These are phyloP conservation scores for Lasiodiplodia gonubiensis DNA, from an alignment of 2,329 filamentous ascomycete genomes.

Conservation along the genomic window DNA sequence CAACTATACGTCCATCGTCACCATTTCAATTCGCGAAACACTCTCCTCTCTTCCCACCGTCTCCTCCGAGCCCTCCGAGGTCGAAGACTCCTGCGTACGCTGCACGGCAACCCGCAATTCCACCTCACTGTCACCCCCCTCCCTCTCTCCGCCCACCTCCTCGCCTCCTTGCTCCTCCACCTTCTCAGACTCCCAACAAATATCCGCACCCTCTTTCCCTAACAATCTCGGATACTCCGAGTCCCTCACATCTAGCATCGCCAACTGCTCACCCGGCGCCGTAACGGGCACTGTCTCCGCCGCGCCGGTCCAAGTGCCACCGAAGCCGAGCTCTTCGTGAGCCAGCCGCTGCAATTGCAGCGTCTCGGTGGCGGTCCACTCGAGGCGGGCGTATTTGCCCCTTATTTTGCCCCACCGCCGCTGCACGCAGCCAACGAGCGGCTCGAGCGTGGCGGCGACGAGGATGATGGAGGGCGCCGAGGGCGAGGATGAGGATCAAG, in stretches of 20 bases:
- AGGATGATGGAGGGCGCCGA: conserved; percentile 34
- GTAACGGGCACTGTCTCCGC: not conserved
- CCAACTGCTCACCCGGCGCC: not conserved
- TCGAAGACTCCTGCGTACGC: not conserved
- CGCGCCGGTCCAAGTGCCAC: not conserved
- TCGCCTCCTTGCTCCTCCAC: too few species aligned
- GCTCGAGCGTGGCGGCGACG: conserved; percentile 28
- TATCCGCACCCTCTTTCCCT: too few species aligned
- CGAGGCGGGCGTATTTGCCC: not conserved
- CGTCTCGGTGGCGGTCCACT: conserved; percentile 22
- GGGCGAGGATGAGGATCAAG: conserved; percentile 33
- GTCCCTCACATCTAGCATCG: not conserved
- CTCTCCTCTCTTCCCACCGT: not conserved
- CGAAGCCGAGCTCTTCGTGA: conserved; percentile 13
- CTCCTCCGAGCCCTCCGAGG: not conserved
- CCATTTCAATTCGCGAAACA: too few species aligned
- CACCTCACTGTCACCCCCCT: not conserved
- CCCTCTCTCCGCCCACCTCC: not conserved
- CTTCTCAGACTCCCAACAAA: not conserved
- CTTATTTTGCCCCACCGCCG: not conserved
- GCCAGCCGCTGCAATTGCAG: conserved; percentile 25
- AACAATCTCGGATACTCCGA: not conserved
- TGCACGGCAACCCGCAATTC: too few species aligned
- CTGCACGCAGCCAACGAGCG: not conserved
- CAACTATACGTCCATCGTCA: too few species aligned